Base-by-base conservation (phyloP, 164 flowering plant genomes). In the Sedum album region DNA sequence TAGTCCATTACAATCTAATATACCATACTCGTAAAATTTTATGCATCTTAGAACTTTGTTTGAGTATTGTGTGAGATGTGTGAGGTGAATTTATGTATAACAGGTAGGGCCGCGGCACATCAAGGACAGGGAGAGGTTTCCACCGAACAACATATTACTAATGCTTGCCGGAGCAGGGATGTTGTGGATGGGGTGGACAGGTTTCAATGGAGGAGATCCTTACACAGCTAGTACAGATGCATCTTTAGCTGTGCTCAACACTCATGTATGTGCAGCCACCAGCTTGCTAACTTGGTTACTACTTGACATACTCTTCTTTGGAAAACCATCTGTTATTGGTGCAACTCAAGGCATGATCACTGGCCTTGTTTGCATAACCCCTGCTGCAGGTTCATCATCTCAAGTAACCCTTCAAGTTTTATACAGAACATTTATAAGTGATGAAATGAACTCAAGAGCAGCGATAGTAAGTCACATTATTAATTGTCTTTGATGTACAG, bases 401-500 rank as follows among this genome's bases (percentile, higher is more conserved):
- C n/a, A n/a, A n/a, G n/a, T 35, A 35, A 35, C 38, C 38, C 38
- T 35, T 3, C n/a, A n/a, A n/a, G n/a, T n/a, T n/a, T n/a, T n/a
- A n/a, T n/a, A n/a, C n/a, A 36, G 4, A 36, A 36, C 38, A 35
- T 3, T 35, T 35, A 35, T 7, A 35, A 3, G 7, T 35, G 7
- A 7, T 3, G 38, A 35, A 35, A 35, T 35, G 38, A 35, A n/a
- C n/a, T n/a, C n/a, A n/a, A n/a, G 48, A 15, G 48, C 4, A 17
- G 11, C 48, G 18, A 1, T 44, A 44, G 1, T 17, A 18, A 44
- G 15, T 14, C 48, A 44, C 10, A 44, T 3, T 11, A 44, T 13
- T 44, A 44, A 14, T 8, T 17, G n/a, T 31, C 1, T 42, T 30
- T 31, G 31, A 17, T 26, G 9, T 35, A 62, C 72, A 81, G 82